Base-by-base conservation (phyloP, 306 rosid species). In the Lotus japonicus region DNA sequence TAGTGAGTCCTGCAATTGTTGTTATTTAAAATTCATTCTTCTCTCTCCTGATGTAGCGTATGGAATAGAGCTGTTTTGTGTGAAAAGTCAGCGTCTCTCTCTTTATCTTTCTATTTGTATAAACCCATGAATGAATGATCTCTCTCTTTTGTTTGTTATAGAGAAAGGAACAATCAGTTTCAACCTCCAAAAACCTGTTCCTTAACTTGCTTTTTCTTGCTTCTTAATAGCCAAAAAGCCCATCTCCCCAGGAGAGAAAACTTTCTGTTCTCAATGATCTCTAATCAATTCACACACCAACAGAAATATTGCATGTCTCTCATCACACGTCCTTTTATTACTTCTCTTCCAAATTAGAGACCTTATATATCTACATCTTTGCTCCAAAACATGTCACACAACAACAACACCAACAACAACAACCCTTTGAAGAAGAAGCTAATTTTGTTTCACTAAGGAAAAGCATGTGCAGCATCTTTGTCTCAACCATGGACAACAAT, bases 41-140 rank as follows among this genome's bases (percentile, higher is more conserved):
- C 21, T 70, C 71, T 66, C 45, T 43, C 53, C n/a, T 63, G 59
- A 68, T 68, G 84, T 80, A 80, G 91, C 95, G 77, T 82, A 73
- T 86, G 74, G 62, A 82, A 86, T 60, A 81, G 81, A 83, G 85
- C 79, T 83, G 73, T 76, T 80, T 67, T 78, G 85, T 82, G 78
- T 84, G 81, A 74, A 84, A 92, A 88, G 98, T 89, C 98, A 92
- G 92, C 95, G 89, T 77, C 92, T 77, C 68, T 75, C 63, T 58
- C 56, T 76, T 68, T 75, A 58, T 58, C 56, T 76, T 68, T 64
- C 66, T 72, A 43, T 80, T 10, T 57, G 72, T 83, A 70, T 66
- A 58, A 74, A 56, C 85, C 75, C 75, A 31, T 53, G 36, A 31
- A 31, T 31, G 36, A 31, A 31, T 31, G 36, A 31, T 54, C 76